Conservation (phyloP, 2,329 filamentous ascomycete species). For the Gaeumannomyces sp. region DNA sequence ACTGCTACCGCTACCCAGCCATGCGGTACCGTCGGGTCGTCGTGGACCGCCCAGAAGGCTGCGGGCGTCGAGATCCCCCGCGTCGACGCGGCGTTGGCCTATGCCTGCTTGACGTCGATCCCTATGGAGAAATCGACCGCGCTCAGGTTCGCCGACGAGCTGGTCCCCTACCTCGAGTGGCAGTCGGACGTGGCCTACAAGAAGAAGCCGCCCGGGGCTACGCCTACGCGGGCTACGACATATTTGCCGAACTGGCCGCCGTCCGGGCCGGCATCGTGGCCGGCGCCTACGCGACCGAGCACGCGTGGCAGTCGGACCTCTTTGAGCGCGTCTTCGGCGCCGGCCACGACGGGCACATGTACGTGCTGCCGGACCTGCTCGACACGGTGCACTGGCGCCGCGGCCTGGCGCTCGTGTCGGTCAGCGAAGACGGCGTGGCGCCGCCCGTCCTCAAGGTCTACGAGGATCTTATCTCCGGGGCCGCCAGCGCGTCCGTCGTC, state of each 20-base stretch:
- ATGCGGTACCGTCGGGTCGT: too few relatives aligned
- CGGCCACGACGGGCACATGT: conserved; percentile 35
- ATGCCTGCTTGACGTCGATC: conserved; percentile 29
- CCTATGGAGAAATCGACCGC: conserved; percentile 16
- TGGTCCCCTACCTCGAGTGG: conserved; percentile 36
- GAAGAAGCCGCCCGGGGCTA: conserved; percentile 31
- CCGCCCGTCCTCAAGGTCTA: conserved; percentile 44
- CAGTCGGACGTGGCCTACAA: conserved; percentile 32
- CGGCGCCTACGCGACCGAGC: conserved; percentile 31
- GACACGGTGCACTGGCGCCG: conserved; percentile 30
- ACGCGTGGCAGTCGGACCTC: conserved; percentile 33
- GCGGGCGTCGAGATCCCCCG: conserved; percentile 18
- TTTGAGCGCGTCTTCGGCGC: conserved; percentile 31
- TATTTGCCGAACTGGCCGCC: conserved; percentile 28
- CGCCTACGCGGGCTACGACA: conserved; percentile 31
- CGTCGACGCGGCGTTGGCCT: conserved; percentile 31
- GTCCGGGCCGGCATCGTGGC: conserved; percentile 26
- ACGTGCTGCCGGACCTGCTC: conserved; percentile 33
- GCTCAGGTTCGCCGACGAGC: conserved; percentile 30
- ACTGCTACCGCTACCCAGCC: too few relatives aligned
- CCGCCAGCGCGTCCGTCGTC: conserved; percentile 16
- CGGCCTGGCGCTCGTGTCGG: conserved; percentile 33
- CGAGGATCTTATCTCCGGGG: conserved; percentile 15
- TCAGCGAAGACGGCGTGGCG: conserved; percentile 26
- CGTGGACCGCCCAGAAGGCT: too few relatives aligned